Evolutionary conservation across 495 filamentous ascomycete genomes (phyloP).

Genomic region (Neurospora sp.): DNA sequence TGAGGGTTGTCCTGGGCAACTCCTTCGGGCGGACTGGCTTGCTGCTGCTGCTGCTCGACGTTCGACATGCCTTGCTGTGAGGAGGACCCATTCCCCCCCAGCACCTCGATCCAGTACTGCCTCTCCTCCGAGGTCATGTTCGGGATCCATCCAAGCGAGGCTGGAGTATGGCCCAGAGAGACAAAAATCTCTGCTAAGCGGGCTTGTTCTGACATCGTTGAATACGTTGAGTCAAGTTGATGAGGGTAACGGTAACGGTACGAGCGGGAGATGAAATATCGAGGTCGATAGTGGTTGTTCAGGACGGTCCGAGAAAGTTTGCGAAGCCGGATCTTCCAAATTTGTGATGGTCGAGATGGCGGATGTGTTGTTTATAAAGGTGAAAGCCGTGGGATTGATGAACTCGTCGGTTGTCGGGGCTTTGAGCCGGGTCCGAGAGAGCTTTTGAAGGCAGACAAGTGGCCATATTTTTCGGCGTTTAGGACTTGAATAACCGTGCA

Average conservation of each 20-base stretch:
- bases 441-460: background rate
- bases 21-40: background rate
- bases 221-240: background rate
- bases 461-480: background rate
- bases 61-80: background rate
- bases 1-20: background rate
- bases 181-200: background rate
- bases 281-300: background rate
- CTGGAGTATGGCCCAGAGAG: background rate
- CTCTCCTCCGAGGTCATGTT: background rate
- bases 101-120: background rate
- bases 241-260: background rate
- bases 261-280: background rate
- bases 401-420: background rate
- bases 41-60: background rate
- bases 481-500: background rate
- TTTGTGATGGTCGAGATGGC: background rate
- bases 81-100: background rate
- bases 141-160: background rate
- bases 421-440: background rate
- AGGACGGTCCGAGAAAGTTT: background rate
- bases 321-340: background rate
- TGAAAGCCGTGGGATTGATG: background rate
- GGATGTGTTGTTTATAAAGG: background rate
- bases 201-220: background rate